A percentile compares a stretch with the other conserved stretches of the same genome.
Conservation (phyloP, 352 stramenopile genomes). For the Globisporangium splendens region DNA sequence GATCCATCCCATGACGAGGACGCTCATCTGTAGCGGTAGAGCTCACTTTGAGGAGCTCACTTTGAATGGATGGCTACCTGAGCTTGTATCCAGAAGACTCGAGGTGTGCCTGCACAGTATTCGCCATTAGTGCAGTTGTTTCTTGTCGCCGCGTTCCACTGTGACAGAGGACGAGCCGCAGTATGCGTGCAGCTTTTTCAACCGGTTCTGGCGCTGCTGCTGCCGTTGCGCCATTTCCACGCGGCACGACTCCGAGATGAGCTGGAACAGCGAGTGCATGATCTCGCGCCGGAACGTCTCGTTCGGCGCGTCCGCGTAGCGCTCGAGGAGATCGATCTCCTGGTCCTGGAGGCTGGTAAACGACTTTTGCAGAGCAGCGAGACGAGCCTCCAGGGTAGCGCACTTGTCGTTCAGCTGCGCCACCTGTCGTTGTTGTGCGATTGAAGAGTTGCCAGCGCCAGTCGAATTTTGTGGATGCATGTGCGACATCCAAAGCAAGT, state of each 20-base stretch:
- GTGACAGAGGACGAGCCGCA: conserved; percentile 62
- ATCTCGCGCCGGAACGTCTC: conserved; percentile 21
- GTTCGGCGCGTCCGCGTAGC: conserved; percentile 16
- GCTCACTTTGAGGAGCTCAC: too few species aligned
- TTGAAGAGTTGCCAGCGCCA: background rate
- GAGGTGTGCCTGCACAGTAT: background rate
- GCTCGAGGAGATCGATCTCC: conserved; percentile 41
- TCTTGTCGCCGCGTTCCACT: conserved; percentile 42
- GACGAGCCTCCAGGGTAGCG: conserved; percentile 29
- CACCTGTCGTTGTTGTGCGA: conserved; percentile 18
- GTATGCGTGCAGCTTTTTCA: conserved; percentile 48
- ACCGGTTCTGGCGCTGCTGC: conserved; percentile 21
- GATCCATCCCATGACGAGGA: too few species aligned
- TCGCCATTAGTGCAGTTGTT: conserved; percentile 8
- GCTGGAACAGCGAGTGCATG: conserved; percentile 21
- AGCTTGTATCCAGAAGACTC: too few species aligned
- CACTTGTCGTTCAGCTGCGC: conserved; percentile 41
- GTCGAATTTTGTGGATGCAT: background rate
- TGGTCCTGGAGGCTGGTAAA: conserved; percentile 19
- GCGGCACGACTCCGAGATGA: conserved; percentile 20
- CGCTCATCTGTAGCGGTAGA: too few species aligned
- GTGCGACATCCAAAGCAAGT: background rate
- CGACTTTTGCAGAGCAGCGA: conserved; percentile 27
- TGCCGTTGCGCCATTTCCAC: conserved; percentile 30
- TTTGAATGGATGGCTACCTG: too few species aligned